Evolutionary conservation across 257 asterid genomes (phyloP), one percentile per base, ranked within the genome.

Genomic region (Handroanthus guayacan): DNA sequence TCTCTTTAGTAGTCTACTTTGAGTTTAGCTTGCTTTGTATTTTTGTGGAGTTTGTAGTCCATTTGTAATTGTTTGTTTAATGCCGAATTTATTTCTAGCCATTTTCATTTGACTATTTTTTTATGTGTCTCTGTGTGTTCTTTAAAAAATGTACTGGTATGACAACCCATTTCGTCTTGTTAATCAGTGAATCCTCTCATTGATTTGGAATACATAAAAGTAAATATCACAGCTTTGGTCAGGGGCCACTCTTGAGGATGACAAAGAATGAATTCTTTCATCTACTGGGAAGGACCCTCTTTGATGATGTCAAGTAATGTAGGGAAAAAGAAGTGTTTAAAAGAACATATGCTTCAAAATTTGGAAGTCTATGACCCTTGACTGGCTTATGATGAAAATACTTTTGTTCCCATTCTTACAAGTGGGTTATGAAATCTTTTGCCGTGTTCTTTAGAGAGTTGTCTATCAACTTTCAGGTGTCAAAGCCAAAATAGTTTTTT

Each of bases 391-490:
- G 62, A 10, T 73, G 38, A 17, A 36, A 60, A 9, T 9, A 8
- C 13, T 12, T 44, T 45, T 34, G 7, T 10, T 43, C 9, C 41
- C 37, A 16, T 38, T 55, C 71, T 74, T 14, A 43, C 60, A 50
- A 47, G 47, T 36, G 9, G 65, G 67, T 62, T 62, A 17, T 61
- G 12, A 60, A 34, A 16, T 61, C 44, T 34, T 66, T 52, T 47
- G 71, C 39, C 14, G n/a, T 51, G n/a, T 52, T 36, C 76, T 54
- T 34, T 10, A 43, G 31, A 14, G 63, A 37, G 62, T 50, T 72
- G 56, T 45, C 62, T 37, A 62, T 77, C 74, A 50, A 62, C 50
- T 60, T 74, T 71, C 67, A 69, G 47, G 74, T 68, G 41, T 62
- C 38, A 47, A 55, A 38, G 43, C 36, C 18, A 39, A 54, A 34